These are phyloP conservation scores for Pleomassaria siparia DNA, from an alignment of 2,329 filamentous ascomycete genomes.

Conservation along the genomic window DNA sequence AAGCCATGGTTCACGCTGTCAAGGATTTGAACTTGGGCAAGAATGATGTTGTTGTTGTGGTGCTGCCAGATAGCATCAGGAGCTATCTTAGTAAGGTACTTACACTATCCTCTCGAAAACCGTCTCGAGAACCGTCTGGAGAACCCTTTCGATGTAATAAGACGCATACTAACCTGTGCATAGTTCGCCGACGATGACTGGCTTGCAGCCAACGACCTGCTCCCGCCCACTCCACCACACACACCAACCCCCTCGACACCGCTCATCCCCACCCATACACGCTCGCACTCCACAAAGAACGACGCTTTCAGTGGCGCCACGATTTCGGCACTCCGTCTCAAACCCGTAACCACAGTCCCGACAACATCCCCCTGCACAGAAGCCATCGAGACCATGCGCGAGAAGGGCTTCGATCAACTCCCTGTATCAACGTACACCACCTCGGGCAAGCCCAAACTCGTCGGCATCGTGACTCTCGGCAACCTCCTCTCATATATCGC, in stretches of 20 bases:
- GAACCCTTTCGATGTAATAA: not conserved
- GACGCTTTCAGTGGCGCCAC: slow-evolving; percentile 79
- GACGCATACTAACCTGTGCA: slow-evolving; percentile 19
- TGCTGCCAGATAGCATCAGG: slow-evolving; percentile 93
- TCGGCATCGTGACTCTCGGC: slow-evolving; percentile 90
- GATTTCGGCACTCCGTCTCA: slow-evolving; percentile 80
- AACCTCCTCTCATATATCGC: slow-evolving; percentile 92
- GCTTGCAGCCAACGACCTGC: slow-evolving; percentile 93
- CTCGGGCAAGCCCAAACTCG: slow-evolving; percentile 69
- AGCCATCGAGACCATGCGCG: slow-evolving; percentile 96
- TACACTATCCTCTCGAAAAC: too few species aligned
- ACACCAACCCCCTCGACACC: slow-evolving; percentile 37
- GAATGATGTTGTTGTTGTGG: slow-evolving; percentile 84
- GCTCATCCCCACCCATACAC: slow-evolving; percentile 40
- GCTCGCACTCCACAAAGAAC: slow-evolving; percentile 44
- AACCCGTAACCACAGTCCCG: slow-evolving; percentile 86
- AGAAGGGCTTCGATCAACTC: slow-evolving; percentile 96
- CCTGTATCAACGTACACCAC: slow-evolving; percentile 68
- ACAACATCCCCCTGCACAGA: slow-evolving; percentile 73
- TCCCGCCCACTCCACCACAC: slow-evolving; percentile 61
- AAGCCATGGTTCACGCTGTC: slow-evolving; percentile 74
- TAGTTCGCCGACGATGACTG: slow-evolving; percentile 96
- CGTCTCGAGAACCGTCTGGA: too few species aligned
- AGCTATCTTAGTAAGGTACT: slow-evolving; percentile 87
- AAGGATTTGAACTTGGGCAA: slow-evolving; percentile 76